These are phyloP conservation scores for Mycena maculata DNA, from an alignment of 768 basidiomycete species.

Conservation along the genomic window DNA sequence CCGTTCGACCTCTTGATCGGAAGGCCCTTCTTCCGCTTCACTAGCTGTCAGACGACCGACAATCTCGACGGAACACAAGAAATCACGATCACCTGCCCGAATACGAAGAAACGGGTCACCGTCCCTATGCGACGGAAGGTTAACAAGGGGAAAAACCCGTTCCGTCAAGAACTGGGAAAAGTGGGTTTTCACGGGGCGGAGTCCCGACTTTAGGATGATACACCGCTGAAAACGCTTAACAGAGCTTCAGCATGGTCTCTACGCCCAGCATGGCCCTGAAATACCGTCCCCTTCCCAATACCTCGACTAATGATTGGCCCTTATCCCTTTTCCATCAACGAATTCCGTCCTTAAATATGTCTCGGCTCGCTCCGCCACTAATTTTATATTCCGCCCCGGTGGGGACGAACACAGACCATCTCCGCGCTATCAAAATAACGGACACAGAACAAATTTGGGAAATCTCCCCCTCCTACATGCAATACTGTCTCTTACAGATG, in stretches of 20 bases:
- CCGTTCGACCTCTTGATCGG: neutral
- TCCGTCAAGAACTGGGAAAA: no score
- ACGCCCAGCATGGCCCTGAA: neutral
- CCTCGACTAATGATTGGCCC: neutral
- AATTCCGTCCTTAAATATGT: no score
- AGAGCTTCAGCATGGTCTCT: neutral
- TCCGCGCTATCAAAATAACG: neutral
- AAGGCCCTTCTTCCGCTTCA: conserved; percentile 1
- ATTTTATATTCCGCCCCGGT: neutral
- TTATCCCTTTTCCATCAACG: neutral
- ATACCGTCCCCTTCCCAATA: neutral
- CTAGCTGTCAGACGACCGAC: neutral
- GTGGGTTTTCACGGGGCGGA: neutral
- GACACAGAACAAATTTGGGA: neutral
- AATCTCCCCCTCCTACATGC: neutral
- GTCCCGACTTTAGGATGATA: neutral
- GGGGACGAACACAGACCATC: neutral
- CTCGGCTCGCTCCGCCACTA: neutral
- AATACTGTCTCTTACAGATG: no score
- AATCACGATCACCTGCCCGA: conserved; percentile 6
- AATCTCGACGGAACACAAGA: neutral
- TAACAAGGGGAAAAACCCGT: neutral
- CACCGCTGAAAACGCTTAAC: neutral
- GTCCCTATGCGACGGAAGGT: neutral
- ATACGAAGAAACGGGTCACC: neutral